phyloP scores from a whole-genome alignment of 257 asterid species.

The Solanum raphanifolium region DNA sequence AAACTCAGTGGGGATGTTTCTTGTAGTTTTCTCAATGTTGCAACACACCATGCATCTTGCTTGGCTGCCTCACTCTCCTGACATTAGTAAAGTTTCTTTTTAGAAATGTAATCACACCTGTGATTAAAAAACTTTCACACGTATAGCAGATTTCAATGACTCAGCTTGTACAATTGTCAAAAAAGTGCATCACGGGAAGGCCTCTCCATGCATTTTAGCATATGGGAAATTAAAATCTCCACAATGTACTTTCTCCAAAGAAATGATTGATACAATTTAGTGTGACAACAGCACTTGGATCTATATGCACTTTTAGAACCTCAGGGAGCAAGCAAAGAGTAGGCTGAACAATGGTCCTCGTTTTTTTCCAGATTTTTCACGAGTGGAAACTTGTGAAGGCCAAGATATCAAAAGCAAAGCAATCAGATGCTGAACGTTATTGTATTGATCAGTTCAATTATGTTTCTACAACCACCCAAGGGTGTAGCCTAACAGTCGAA shows the following conservation, averaged over 20 bases:
- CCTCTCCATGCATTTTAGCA: neutral
- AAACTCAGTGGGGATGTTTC: constrained; percentile 82
- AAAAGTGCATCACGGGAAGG: neutral
- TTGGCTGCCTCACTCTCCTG: constrained; percentile 76
- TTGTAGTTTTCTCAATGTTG: constrained; percentile 63
- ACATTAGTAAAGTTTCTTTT: neutral
- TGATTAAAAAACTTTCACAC: neutral
- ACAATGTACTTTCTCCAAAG: neutral
- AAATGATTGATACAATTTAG: neutral
- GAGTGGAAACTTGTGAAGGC: neutral
- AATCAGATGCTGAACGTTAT: neutral
- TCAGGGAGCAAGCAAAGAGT: neutral
- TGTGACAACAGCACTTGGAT: neutral
- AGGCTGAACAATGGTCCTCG: neutral
- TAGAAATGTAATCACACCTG: neutral
- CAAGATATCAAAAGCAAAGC: neutral
- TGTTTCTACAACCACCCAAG: neutral
- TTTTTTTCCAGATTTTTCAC: neutral
- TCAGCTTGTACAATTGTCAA: neutral
- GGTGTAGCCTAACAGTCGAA: neutral
- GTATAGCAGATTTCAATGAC: neutral
- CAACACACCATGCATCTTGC: constrained; percentile 54
- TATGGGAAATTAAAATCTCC: neutral
- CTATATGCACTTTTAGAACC: neutral
- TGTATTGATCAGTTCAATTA: neutral